These are phyloP conservation scores for Citrus sinensis DNA, from an alignment of 345 rosid genomes.

Conservation along the genomic window DVS_A1.0 CM039165.1:10368001-10368500, in stretches of 20 bases:
- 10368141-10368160: too few relatives aligned
- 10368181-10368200: too few relatives aligned
- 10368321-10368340: conserved; percentile 16
- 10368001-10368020: conserved; percentile 4
- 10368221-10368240: not conserved
- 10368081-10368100: not conserved
- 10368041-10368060: not conserved
- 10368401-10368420: not conserved
- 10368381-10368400: not conserved
- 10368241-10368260: conserved; percentile 9
- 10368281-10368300: not conserved
- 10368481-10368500: not conserved
- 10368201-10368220: too few relatives aligned
- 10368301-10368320: conserved; percentile 1
- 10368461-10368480: too few relatives aligned
- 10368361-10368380: conserved; percentile 18
- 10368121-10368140: too few relatives aligned
- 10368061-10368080: conserved; percentile 12
- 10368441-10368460: too few relatives aligned
- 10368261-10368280: conserved; percentile 8
- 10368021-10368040: conserved; percentile 10
- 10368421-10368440: too few relatives aligned
- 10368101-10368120: too few relatives aligned
- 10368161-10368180: too few relatives aligned
- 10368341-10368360: not conserved